Evolutionary conservation across 2,329 filamentous ascomycete genomes (phyloP).

Genomic region (Epichloe baconii): DNA sequence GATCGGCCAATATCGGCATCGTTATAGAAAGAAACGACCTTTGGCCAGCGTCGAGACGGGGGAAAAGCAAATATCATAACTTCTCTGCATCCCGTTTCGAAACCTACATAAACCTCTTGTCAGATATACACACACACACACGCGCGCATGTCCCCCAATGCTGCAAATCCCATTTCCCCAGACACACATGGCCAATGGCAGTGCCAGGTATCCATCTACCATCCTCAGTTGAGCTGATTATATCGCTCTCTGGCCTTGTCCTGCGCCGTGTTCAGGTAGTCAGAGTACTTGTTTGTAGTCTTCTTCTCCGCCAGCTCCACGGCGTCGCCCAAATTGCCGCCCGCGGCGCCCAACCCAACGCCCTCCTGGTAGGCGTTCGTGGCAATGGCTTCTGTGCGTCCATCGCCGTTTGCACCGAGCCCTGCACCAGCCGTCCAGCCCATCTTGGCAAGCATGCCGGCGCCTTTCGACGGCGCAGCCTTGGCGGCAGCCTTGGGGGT

Average conservation of each 20-base stretch:
- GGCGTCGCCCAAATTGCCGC: constrained; percentile 57
- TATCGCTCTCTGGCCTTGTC: constrained; percentile 55
- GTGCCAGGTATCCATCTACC: too few species aligned
- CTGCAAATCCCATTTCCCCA: too few species aligned
- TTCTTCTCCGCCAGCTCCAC: constrained; percentile 47
- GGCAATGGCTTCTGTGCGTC: constrained; percentile 49
- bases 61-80: too few species aligned
- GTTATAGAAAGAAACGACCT: too few species aligned
- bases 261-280: constrained; percentile 51
- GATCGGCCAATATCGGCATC: too few species aligned
- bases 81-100: too few species aligned
- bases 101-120: too few species aligned
- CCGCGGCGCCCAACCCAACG: constrained; percentile 56
- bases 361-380: constrained; percentile 54
- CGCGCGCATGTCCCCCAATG: too few species aligned
- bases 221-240: constrained; percentile 31
- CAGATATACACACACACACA: too few species aligned
- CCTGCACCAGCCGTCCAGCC: constrained; percentile 55
- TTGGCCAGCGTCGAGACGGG: too few species aligned
- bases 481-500: constrained; percentile 10
- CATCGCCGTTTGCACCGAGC: constrained; percentile 48
- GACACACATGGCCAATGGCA: too few species aligned
- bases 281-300: constrained; percentile 45
- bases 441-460: constrained; percentile 58
- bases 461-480: constrained; percentile 44